Evolutionary conservation across 2,329 filamentous ascomycete species (phyloP).

Genomic region (Xylariaceae sp.): DNA sequence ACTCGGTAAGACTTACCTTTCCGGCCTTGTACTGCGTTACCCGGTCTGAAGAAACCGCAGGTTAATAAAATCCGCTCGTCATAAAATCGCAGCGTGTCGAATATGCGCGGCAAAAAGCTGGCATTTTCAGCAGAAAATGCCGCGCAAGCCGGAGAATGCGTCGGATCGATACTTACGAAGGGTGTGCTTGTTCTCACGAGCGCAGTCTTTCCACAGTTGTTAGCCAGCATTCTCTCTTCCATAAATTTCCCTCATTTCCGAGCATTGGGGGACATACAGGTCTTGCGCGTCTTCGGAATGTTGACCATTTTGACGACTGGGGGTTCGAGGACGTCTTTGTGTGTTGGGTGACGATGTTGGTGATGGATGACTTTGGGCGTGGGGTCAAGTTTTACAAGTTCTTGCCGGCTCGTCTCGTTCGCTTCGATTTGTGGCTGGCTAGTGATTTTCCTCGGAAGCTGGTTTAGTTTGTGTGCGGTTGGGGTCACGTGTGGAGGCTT

Average conservation of each 20-base stretch:
- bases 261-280: constrained; percentile 4
- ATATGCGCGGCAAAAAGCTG: not conserved
- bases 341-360: constrained; percentile 18
- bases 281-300: constrained; percentile 25
- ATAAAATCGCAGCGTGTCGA: not conserved
- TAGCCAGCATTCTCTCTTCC: constrained; percentile 2
- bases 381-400: constrained; percentile 15
- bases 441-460: constrained; percentile 15
- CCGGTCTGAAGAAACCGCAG: constrained; percentile 13
- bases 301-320: constrained; percentile 24
- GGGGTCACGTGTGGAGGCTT: constrained; percentile 17
- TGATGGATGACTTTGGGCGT: constrained; percentile 18
- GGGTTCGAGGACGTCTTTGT: constrained; percentile 9
- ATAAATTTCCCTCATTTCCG: not conserved
- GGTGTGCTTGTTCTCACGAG: constrained; percentile 26
- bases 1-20: constrained; percentile 14
- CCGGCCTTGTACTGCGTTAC: constrained; percentile 25
- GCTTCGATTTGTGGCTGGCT: constrained; percentile 16
- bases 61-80: constrained; percentile 2
- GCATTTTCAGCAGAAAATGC: not conserved
- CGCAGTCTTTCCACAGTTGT: constrained; percentile 14
- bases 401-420: constrained; percentile 9
- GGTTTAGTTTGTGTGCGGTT: constrained; percentile 18
- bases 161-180: constrained; percentile 17
- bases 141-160: not conserved